phyloP scores from a whole-genome alignment of 2,329 filamentous ascomycete species.

The Penicillium occitanis region DNA sequence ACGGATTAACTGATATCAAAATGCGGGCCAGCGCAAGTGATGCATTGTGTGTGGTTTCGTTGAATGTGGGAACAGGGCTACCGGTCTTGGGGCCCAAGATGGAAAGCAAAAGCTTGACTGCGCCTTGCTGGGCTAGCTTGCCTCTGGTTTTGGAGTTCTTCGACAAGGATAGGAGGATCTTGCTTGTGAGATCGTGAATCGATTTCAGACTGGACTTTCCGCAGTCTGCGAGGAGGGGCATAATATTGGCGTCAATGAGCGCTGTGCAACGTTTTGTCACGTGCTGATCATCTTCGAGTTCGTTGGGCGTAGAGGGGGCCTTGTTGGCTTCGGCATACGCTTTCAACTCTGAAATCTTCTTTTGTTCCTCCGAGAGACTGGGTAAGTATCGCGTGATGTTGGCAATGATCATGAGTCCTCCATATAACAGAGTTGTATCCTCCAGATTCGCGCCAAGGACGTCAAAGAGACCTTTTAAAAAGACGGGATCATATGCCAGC shows the following conservation, averaged over 20 bases:
- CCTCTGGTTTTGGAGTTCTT: conserved; percentile 72
- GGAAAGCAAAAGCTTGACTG: conserved; percentile 78
- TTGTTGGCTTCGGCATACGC: conserved; percentile 88
- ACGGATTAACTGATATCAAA: conserved; percentile 80
- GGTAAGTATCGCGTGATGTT: conserved; percentile 84
- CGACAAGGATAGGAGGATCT: conserved; percentile 75
- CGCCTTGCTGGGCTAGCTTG: conserved; percentile 87
- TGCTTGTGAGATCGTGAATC: conserved; percentile 66
- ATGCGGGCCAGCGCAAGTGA: conserved; percentile 82
- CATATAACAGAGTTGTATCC: conserved; percentile 74
- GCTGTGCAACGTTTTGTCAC: conserved; percentile 73
- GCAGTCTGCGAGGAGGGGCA: conserved; percentile 73
- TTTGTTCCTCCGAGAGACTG: conserved; percentile 80
- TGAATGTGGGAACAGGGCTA: conserved; percentile 32
- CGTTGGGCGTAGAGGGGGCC: conserved; percentile 58
- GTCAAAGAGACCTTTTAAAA: conserved; percentile 68
- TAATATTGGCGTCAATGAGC: conserved; percentile 75
- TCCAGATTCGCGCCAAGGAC: conserved; percentile 50
- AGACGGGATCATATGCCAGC: conserved; percentile 64
- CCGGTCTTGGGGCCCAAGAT: conserved; percentile 51
- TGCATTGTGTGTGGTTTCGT: conserved; percentile 55
- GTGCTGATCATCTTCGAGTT: conserved; percentile 72
- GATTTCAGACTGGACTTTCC: conserved; percentile 70
- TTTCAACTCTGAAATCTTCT: conserved; percentile 87
- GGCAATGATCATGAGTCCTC: conserved; percentile 77